phyloP scores from a whole-genome alignment of 1,284 basidiomycete genomes.

The Gomphus sp. region DNA sequence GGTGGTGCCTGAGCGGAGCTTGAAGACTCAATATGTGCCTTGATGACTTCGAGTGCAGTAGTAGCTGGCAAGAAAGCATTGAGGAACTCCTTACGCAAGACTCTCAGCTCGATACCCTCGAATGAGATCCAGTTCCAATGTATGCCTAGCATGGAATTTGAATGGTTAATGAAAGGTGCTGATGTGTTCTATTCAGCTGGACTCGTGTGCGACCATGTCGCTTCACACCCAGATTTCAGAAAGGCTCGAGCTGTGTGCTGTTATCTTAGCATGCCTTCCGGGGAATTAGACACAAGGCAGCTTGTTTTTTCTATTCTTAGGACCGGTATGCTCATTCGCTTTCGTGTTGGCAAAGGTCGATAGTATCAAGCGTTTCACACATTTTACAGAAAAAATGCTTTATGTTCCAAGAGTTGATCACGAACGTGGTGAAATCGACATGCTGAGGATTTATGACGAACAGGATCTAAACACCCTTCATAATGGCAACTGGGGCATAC shows the following conservation, averaged over 20 bases:
- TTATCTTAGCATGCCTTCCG: constrained; percentile 69
- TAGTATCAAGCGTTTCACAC: background rate
- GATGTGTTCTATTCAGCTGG: constrained; percentile 33
- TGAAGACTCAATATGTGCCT: background rate
- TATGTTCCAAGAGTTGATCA: constrained; percentile 60
- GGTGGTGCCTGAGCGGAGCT: background rate
- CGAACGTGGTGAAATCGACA: constrained; percentile 48
- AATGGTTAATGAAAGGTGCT: background rate
- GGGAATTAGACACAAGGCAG: constrained; percentile 51
- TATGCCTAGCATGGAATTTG: constrained; percentile 20
- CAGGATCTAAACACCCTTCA: constrained; percentile 51
- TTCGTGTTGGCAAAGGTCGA: background rate
- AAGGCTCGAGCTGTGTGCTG: constrained; percentile 49
- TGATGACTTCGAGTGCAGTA: background rate
- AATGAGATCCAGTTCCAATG: constrained; percentile 50
- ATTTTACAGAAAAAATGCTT: constrained; percentile 44
- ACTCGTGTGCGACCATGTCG: constrained; percentile 37
- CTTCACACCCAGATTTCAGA: constrained; percentile 42
- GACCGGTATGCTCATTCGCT: constrained; percentile 29
- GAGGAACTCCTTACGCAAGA: constrained; percentile 36
- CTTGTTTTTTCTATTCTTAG: constrained; percentile 40
- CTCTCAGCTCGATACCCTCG: constrained; percentile 33
- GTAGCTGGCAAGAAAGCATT: constrained; percentile 34
- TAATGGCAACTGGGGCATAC: constrained; percentile 62
- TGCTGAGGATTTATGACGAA: constrained; percentile 48